These are phyloP conservation scores for Colletotrichum somersetense DNA, from an alignment of 2,329 filamentous ascomycete genomes.

Conservation along the genomic window DNA sequence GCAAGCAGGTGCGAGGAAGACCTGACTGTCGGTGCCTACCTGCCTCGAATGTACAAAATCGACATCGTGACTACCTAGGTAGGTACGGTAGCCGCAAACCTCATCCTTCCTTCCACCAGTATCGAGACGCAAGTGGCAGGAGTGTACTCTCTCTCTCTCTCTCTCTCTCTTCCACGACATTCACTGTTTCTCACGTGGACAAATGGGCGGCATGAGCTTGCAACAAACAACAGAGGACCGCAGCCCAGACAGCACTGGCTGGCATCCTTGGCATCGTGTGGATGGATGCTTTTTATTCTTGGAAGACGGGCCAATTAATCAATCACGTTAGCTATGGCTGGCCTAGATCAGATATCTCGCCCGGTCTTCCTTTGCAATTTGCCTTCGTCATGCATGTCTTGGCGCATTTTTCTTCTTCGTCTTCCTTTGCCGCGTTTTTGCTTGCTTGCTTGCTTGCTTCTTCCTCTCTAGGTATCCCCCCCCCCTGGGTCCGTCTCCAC, in stretches of 20 bases:
- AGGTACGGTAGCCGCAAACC: too few relatives aligned
- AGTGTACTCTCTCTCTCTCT: neutral
- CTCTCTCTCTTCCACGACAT: neutral
- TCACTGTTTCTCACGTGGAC: too few relatives aligned
- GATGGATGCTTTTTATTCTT: neutral
- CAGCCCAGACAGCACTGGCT: neutral
- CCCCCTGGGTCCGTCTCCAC: neutral
- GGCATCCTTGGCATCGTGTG: too few relatives aligned
- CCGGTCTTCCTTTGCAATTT: conserved; percentile 31
- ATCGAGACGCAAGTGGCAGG: neutral
- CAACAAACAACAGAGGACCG: neutral
- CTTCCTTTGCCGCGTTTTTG: neutral
- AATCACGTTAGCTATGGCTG: conserved; percentile 29
- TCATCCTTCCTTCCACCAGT: conserved; percentile 4
- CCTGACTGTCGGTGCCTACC: neutral
- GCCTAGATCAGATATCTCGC: conserved; percentile 12
- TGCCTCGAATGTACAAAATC: neutral
- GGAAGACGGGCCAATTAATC: conserved; percentile 39
- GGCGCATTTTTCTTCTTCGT: neutral
- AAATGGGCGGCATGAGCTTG: conserved; percentile 10
- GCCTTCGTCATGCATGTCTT: conserved; percentile 32
- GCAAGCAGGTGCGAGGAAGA: too few relatives aligned
- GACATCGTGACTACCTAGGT: conserved; percentile 15
- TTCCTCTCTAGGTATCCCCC: neutral
- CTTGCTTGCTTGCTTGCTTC: neutral